Percentiles rank a stretch among this genome's conserved stretches.
Conservation (phyloP, 164 flowering plant species). For the Saururus chinensis region DNA sequence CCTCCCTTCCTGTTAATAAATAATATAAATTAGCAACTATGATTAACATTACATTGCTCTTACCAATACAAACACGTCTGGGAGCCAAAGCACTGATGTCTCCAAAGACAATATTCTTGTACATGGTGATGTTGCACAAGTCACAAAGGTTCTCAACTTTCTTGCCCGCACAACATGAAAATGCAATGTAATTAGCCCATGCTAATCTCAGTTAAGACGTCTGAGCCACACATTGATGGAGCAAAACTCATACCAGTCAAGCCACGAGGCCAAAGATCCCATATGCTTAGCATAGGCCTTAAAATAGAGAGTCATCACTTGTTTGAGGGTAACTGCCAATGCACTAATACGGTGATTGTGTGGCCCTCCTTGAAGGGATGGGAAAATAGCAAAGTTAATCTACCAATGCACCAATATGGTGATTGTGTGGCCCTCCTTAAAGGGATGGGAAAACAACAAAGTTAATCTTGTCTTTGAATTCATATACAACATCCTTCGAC, state of each 20-base stretch:
- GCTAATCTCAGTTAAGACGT: too few relatives aligned
- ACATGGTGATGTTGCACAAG: too few relatives aligned
- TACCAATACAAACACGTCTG: conserved; percentile 95
- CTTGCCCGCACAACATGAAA: too few relatives aligned
- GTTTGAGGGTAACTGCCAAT: too few relatives aligned
- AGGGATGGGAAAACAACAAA: conserved; percentile 96
- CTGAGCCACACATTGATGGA: too few relatives aligned
- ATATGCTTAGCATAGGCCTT: conserved; percentile 97
- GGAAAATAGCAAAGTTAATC: conserved; percentile 96
- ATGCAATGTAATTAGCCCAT: too few relatives aligned
- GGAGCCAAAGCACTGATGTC: conserved; percentile 99
- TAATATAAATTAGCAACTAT: too few relatives aligned
- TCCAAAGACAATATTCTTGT: conserved; percentile 98
- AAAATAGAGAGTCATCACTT: conserved; percentile 69
- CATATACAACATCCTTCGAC: conserved; percentile 92
- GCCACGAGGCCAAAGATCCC: conserved; percentile 99
- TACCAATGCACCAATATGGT: conserved; percentile 96
- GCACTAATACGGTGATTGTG: conserved; percentile 99
- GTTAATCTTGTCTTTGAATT: too few relatives aligned
- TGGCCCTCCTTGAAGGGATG: conserved; percentile 98
- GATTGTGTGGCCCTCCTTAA: conserved; percentile 99
- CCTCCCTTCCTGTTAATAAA: too few relatives aligned
- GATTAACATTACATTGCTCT: conserved; percentile 1
- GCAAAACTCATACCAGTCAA: conserved; percentile 59
- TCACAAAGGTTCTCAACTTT: too few relatives aligned